phyloP scores from a whole-genome alignment of 2,329 filamentous ascomycete genomes.

The Arthrobotrys conoides region DNA sequence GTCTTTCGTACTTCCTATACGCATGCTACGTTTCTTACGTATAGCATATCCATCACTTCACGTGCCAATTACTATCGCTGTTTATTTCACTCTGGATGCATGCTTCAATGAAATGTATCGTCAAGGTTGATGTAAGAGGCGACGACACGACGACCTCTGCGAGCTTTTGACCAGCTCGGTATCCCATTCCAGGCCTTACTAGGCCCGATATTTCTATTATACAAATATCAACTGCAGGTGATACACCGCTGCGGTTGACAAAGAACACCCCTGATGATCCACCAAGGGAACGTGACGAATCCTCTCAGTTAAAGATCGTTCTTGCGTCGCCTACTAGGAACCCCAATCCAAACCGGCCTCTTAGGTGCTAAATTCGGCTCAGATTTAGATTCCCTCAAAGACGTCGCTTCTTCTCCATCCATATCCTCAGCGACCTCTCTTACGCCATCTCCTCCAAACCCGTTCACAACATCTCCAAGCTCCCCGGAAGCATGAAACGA shows the following conservation, averaged over 20 bases:
- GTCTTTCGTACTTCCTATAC: constrained; percentile 1
- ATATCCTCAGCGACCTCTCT: constrained; percentile 5
- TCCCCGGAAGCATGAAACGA: constrained; percentile 19
- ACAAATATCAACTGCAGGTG: not conserved
- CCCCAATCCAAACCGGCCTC: constrained; percentile 36
- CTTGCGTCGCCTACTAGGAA: constrained; percentile 36
- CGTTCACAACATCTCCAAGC: constrained; percentile 8
- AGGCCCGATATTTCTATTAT: not conserved
- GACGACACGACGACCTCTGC: not conserved
- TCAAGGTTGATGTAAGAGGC: not conserved
- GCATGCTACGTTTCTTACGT: not conserved
- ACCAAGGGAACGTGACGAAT: not conserved
- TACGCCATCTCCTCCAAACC: not conserved
- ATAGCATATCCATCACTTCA: not conserved
- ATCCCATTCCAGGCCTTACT: not conserved
- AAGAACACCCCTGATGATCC: not conserved
- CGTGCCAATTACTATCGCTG: not conserved
- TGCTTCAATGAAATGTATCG: not conserved
- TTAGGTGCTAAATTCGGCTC: constrained; percentile 27
- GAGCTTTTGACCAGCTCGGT: constrained; percentile 9
- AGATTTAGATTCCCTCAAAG: not conserved
- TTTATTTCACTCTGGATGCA: not conserved
- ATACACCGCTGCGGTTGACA: not conserved
- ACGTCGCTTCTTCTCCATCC: constrained; percentile 10
- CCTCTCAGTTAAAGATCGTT: not conserved